Evolutionary conservation across 345 rosid genomes (phyloP).

Genomic region (Euphorbia peplus): DNA sequence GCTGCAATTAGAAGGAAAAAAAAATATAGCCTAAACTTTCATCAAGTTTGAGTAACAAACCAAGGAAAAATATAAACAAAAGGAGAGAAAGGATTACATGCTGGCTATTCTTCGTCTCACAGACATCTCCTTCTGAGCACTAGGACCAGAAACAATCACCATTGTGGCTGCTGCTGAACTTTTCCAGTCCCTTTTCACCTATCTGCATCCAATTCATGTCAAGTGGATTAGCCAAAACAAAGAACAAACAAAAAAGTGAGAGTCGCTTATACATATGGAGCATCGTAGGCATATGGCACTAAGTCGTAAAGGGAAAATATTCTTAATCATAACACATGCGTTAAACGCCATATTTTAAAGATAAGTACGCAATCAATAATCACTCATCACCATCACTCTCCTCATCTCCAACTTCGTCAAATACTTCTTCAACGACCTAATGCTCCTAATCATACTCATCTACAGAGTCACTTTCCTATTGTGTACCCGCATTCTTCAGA

Average conservation of each 20-base stretch:
- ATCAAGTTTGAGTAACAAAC: background rate
- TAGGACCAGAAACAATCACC: conserved; percentile 5
- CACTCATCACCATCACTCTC: too few species aligned
- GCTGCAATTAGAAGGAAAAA: background rate
- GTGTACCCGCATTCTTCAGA: too few species aligned
- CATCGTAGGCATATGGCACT: too few species aligned
- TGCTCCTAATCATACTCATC: too few species aligned
- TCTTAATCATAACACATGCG: too few species aligned
- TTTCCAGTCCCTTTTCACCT: background rate
- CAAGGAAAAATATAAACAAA: background rate
- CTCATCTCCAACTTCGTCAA: too few species aligned
- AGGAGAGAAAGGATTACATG: conserved; percentile 43
- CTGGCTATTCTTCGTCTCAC: conserved; percentile 66
- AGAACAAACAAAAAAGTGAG: background rate
- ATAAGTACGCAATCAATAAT: too few species aligned
- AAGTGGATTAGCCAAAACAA: background rate
- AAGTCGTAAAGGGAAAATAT: too few species aligned
- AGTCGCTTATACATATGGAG: background rate
- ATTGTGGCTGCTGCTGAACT: background rate
- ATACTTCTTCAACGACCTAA: too few species aligned
- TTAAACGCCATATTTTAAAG: too few species aligned
- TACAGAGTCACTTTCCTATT: too few species aligned
- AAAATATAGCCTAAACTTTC: background rate
- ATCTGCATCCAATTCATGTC: background rate
- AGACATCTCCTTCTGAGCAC: conserved; percentile 18